Percentiles rank a stretch among this genome's conserved stretches.
These are phyloP conservation scores for Avicennia marina DNA, from an alignment of 257 asterid species.

Conservation along the genomic window DNA sequence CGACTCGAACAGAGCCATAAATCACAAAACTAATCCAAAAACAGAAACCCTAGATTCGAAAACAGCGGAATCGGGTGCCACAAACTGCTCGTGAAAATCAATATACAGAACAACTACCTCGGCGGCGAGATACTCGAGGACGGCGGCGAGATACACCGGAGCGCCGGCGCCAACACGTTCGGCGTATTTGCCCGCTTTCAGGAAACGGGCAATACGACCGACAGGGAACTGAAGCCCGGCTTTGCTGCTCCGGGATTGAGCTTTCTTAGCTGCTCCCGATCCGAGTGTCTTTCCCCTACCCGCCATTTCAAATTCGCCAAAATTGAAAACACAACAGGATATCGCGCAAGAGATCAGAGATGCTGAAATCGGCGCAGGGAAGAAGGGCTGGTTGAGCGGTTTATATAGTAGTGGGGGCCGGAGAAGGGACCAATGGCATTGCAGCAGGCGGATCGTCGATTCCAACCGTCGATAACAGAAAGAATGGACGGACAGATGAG, in stretches of 20 bases:
- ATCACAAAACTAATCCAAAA: not conserved
- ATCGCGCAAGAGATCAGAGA: too few relatives aligned
- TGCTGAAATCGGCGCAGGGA: not conserved
- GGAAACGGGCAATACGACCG: constrained; percentile 80
- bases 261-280: constrained; percentile 65
- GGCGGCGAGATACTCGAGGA: constrained; percentile 74
- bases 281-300: constrained; percentile 85
- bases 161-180: constrained; percentile 92
- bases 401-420: constrained; percentile 36
- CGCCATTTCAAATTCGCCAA: constrained; percentile 37
- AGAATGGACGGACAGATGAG: constrained; percentile 30
- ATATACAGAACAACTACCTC: constrained; percentile 35
- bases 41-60: not conserved
- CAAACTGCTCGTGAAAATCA: not conserved
- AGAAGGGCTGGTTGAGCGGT: not conserved
- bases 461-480: constrained; percentile 30
- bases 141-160: constrained; percentile 85
- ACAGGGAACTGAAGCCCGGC: constrained; percentile 88
- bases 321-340: not conserved
- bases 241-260: constrained; percentile 65
- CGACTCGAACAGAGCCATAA: not conserved
- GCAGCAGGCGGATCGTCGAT: constrained; percentile 30
- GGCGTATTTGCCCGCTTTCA: constrained; percentile 83
- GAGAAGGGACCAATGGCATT: constrained; percentile 22
- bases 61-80: constrained; percentile 1